A percentile compares a stretch with the other conserved stretches of the same genome.
phyloP scores from a whole-genome alignment of 192 early-diverging fungal genomes.

The Diversispora epigaea region DNA sequence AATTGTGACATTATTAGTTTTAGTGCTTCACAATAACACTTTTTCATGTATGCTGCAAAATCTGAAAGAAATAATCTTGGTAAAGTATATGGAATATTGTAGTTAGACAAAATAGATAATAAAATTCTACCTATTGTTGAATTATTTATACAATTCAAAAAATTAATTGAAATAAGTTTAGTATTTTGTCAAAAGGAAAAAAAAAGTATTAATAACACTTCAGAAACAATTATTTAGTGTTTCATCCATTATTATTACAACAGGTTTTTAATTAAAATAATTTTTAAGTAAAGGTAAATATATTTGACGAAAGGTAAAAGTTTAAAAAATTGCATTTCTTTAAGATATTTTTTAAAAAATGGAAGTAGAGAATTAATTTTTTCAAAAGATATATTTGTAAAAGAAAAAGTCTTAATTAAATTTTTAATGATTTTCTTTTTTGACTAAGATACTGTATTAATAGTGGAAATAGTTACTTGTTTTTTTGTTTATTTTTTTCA shows the following conservation, averaged over 20 bases:
- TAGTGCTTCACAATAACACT: neutral
- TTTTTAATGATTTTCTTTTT: neutral
- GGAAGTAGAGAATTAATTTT: neutral
- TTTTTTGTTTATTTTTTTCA: neutral
- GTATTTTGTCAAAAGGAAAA: neutral
- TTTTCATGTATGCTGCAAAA: neutral
- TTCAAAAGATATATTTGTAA: neutral
- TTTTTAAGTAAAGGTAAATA: neutral
- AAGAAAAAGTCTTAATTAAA: slow-evolving; percentile 13
- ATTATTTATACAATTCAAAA: neutral
- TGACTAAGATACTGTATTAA: neutral
- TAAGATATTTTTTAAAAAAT: slow-evolving; percentile 25
- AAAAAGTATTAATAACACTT: slow-evolving; percentile 3
- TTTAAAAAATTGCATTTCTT: slow-evolving; percentile 9
- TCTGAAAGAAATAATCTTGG: neutral
- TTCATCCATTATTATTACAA: slow-evolving; percentile 8
- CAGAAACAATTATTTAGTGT: neutral
- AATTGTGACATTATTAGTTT: neutral
- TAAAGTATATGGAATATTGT: neutral
- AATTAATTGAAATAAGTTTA: neutral
- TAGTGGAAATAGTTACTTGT: neutral
- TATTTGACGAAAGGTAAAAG: neutral
- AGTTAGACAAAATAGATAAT: neutral
- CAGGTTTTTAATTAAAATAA: slow-evolving; percentile 8
- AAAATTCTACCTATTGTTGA: neutral